Evolutionary conservation across 768 basidiomycete species (phyloP).

Genomic region (Gautieria morchelliformis): DNA sequence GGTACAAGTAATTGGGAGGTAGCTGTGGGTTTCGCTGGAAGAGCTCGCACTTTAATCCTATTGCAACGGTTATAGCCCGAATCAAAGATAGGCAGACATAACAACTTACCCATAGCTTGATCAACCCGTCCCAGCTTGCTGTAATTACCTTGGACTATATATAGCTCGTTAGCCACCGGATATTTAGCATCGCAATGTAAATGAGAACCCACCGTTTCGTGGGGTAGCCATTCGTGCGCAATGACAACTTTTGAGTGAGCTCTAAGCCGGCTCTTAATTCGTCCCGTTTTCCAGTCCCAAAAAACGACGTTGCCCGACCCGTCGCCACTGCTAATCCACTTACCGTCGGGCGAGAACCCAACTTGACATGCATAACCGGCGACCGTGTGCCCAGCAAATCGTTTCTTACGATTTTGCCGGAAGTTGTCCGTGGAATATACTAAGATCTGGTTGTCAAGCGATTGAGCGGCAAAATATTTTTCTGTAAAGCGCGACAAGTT

Average conservation of each 20-base stretch:
- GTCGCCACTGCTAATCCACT: constrained; percentile 96
- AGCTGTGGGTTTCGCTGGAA: not conserved
- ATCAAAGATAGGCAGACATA: not conserved
- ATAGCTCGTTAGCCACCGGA: constrained; percentile 14
- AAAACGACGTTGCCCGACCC: constrained; percentile 92
- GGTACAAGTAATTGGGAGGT: too few relatives aligned
- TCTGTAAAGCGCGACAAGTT: constrained; percentile 31
- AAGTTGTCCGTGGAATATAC: constrained; percentile 98
- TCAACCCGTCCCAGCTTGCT: constrained; percentile 94
- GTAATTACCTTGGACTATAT: constrained; percentile 91
- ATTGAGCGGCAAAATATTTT: constrained; percentile 97
- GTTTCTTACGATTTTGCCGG: constrained; percentile 97
- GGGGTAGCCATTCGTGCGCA: constrained; percentile 95
- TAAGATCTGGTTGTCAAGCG: constrained; percentile 95
- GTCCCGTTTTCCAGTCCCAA: constrained; percentile 99
- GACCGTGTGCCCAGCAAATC: constrained; percentile 93
- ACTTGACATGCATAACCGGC: constrained; percentile 97
- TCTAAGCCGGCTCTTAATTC: constrained; percentile 81
- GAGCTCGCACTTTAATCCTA: constrained; percentile 1
- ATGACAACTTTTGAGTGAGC: constrained; percentile 97
- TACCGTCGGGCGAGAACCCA: constrained; percentile 96
- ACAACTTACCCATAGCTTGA: constrained; percentile 87
- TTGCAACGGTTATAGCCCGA: not conserved
- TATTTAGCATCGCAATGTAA: not conserved
- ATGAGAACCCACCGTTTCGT: constrained; percentile 71